Evolutionary conservation across 2,329 filamentous ascomycete species (phyloP).

Genomic region (Monosporascus sp.): DNA sequence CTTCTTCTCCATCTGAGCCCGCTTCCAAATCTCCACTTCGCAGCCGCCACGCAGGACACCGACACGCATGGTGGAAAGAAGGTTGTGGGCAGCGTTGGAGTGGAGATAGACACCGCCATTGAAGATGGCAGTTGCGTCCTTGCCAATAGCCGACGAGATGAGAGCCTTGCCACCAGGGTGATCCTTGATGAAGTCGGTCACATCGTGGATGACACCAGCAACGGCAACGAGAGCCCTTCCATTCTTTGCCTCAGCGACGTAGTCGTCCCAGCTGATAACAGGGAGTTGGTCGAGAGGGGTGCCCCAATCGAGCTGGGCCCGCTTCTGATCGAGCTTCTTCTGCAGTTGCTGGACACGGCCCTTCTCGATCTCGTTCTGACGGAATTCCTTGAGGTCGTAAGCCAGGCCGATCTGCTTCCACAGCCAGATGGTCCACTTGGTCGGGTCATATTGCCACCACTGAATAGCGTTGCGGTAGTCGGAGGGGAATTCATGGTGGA

Average conservation of each 20-base stretch:
- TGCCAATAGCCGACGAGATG: constrained; percentile 58
- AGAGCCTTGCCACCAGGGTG: constrained; percentile 63
- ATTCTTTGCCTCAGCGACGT: constrained; percentile 58
- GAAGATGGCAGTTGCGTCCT: constrained; percentile 64
- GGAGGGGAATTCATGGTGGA: constrained; percentile 67
- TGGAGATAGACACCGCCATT: constrained; percentile 65
- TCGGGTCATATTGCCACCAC: constrained; percentile 67
- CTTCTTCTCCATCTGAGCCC: constrained; percentile 61
- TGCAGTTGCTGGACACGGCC: constrained; percentile 60
- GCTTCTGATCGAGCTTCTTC: constrained; percentile 64
- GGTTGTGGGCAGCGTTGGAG: constrained; percentile 62
- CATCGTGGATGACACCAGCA: constrained; percentile 60
- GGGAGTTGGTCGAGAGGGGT: constrained; percentile 49
- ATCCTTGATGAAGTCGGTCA: constrained; percentile 60
- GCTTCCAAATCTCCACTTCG: constrained; percentile 66
- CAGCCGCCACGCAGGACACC: constrained; percentile 62
- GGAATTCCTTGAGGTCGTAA: constrained; percentile 63
- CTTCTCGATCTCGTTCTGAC: constrained; percentile 63
- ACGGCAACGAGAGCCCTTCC: constrained; percentile 54
- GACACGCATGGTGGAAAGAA: constrained; percentile 61
- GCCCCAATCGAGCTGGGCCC: constrained; percentile 60
- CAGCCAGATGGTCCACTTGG: constrained; percentile 64
- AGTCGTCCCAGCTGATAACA: constrained; percentile 51
- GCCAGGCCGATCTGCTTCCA: constrained; percentile 64
- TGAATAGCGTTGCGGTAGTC: constrained; percentile 67